Evolutionary conservation across 2,329 filamentous ascomycete genomes (phyloP), one percentile per base, ranked within the genome.

Genomic region (Diplocarpon mali): DNA sequence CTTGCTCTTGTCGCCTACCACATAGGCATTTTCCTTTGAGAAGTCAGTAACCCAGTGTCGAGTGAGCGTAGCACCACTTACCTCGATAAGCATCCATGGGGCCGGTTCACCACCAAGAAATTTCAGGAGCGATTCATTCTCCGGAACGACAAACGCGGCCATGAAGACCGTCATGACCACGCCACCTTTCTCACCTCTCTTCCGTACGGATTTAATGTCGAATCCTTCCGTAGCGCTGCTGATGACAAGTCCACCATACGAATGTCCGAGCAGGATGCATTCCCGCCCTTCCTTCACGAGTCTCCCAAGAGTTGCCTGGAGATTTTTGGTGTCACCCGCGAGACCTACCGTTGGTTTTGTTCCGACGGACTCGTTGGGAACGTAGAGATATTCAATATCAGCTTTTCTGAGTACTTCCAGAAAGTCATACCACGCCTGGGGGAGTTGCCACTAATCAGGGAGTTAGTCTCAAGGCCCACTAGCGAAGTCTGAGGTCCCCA

Each of bases 181-280:
- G 6, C 51, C 49, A 11, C 51, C 51, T 5, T 9, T 14, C 28
- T 27, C 42, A 14, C n/a, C 32, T 13, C 45, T 42, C 20, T 30
- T 16, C 7, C 24, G n/a, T 16, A 45, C n/a, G 29, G 8, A 8
- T 13, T 30, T 30, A 13, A 30, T 30, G 31, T 40, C 45, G 12
- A 52, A 27, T 9, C 34, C 49, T 27, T 52, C 40, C 11, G 44
- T 45, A 12, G 53, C 51, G 20, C 38, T 30, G 15, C 43, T 40
- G 3, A 54, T 59, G 2, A 65, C 51, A 0, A 64, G 55, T 5
- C 64, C 65, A 3, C 63, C 60, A 57, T 65, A 68, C n/a, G 62
- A 65, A 42, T 69, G 65, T 6, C 60, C 53, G 8, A 66, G 44
- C 4, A 67, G 52, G 2, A 67, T 45, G 7, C 67, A 58, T 14